Percentiles rank a stretch among this genome's conserved stretches.
phyloP scores from a whole-genome alignment of 164 flowering plant species.

The Macadamia integrifolia region DNA sequence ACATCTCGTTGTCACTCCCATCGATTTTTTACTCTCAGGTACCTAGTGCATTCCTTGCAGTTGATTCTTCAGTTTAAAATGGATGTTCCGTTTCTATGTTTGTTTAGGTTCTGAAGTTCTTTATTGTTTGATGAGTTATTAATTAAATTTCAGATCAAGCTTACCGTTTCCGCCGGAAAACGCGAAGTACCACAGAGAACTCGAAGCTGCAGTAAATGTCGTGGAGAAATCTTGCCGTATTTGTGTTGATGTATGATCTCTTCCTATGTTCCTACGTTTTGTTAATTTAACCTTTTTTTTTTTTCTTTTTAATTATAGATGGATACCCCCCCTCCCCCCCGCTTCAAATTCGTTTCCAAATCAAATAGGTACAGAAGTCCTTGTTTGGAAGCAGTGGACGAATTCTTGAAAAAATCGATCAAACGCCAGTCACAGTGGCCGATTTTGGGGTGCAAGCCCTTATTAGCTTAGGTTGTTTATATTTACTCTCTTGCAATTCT shows the following conservation, averaged over 20 bases:
- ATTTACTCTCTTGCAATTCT: not conserved
- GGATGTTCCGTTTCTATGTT: not conserved
- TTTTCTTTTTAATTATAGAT: constrained; percentile 1
- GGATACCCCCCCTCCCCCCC: constrained; percentile 3
- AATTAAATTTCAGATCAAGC: constrained; percentile 30
- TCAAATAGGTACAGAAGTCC: constrained; percentile 56
- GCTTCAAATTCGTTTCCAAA: constrained; percentile 1
- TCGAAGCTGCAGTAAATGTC: constrained; percentile 68
- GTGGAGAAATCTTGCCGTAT: constrained; percentile 84
- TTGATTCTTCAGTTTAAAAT: not conserved
- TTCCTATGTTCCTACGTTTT: not conserved
- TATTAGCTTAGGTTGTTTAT: constrained; percentile 66
- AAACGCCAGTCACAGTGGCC: constrained; percentile 82
- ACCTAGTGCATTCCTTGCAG: not conserved
- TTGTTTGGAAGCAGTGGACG: constrained; percentile 48
- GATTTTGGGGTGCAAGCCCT: constrained; percentile 95
- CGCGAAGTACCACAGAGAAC: constrained; percentile 69
- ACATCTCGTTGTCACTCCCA: not conserved
- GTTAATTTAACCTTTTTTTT: not conserved
- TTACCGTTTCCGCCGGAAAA: constrained; percentile 53
- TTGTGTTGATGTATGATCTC: constrained; percentile 58
- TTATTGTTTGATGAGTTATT: not conserved
- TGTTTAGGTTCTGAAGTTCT: not conserved
- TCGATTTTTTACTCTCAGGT: constrained; percentile 17
- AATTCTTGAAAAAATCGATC: constrained; percentile 67